A percentile compares a stretch with the other conserved stretches of the same genome.
Conservation (phyloP, 2,329 filamentous ascomycete species). For the Hymenoscyphus occultus region DNA sequence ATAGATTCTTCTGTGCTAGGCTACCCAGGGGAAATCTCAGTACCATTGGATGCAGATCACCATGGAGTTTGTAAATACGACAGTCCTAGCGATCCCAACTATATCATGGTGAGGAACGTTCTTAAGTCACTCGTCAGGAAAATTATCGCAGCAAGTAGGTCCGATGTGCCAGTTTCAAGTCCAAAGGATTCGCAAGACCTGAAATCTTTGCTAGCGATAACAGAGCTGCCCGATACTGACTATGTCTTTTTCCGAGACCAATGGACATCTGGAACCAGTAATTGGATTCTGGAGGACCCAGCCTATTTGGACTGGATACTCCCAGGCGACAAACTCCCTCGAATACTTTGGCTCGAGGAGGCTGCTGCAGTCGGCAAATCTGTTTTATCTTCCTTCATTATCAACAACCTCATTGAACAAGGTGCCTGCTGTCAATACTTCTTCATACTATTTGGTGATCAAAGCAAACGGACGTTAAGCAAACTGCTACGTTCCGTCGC, state of each 20-base stretch:
- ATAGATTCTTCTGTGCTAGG: conserved; percentile 34
- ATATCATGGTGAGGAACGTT: conserved; percentile 18
- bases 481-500: conserved; percentile 30
- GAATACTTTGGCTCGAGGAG: conserved; percentile 34
- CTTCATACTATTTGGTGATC: conserved; percentile 35
- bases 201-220: background rate
- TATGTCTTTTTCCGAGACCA: background rate
- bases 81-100: conserved; percentile 20
- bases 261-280: background rate
- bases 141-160: background rate
- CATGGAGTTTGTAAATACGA: conserved; percentile 36
- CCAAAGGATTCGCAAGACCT: too few relatives aligned
- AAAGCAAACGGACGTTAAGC: conserved; percentile 27
- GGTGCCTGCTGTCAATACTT: conserved; percentile 29
- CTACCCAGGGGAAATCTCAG: conserved; percentile 30
- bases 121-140: conserved; percentile 1
- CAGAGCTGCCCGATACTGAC: background rate
- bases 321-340: background rate
- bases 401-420: conserved; percentile 27
- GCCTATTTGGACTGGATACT: conserved; percentile 8
- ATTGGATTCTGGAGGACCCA: background rate
- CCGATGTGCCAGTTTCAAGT: too few relatives aligned
- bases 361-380: conserved; percentile 37
- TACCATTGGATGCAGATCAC: conserved; percentile 34
- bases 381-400: conserved; percentile 32